phyloP scores from a whole-genome alignment of 2,329 filamentous ascomycete species.

The Endoconidiophora polonica region DNA sequence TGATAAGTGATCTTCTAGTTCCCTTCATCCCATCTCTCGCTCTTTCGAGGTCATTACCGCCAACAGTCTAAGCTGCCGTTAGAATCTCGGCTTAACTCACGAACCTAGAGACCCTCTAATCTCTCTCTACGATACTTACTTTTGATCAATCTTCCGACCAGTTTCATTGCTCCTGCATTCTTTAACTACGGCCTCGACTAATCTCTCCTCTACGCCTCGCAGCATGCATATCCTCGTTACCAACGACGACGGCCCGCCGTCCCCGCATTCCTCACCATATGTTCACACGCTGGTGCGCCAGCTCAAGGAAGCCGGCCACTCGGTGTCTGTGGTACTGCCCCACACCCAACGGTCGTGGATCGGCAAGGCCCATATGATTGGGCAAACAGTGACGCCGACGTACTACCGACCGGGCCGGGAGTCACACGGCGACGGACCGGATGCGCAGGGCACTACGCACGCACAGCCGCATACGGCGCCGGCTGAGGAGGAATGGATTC shows the following conservation, averaged over 20 bases:
- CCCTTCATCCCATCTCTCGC: too few relatives aligned
- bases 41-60: too few relatives aligned
- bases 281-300: constrained; percentile 56
- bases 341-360: constrained; percentile 94
- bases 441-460: constrained; percentile 48
- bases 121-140: background rate
- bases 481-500: constrained; percentile 58
- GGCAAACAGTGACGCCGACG: constrained; percentile 64
- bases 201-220: background rate
- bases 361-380: constrained; percentile 92
- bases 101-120: too few relatives aligned
- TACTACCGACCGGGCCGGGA: constrained; percentile 55
- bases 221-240: constrained; percentile 48
- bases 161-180: background rate
- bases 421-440: constrained; percentile 22
- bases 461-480: constrained; percentile 35
- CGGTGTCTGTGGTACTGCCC: constrained; percentile 81
- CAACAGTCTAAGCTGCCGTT: background rate
- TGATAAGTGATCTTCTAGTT: too few relatives aligned
- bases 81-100: background rate
- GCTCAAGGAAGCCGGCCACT: constrained; percentile 60
- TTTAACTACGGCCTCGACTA: background rate
- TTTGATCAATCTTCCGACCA: background rate
- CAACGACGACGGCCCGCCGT: constrained; percentile 72
- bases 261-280: constrained; percentile 62